Conservation (phyloP, 2,329 filamentous ascomycete species). For the Hirsutella minnesotensis region DNA sequence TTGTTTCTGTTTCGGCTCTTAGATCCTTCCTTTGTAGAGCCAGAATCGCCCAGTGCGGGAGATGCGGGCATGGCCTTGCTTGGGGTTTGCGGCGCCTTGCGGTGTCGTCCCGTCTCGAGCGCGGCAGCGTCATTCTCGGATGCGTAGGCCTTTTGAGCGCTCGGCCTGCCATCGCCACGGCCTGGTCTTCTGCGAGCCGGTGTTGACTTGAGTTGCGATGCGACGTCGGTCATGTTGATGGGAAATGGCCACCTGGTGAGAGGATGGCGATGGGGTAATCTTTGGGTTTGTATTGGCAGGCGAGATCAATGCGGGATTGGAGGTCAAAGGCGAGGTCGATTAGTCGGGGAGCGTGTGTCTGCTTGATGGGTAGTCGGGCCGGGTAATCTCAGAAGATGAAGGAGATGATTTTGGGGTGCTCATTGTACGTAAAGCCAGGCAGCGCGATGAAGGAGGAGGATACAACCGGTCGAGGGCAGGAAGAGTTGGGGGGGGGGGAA, state of each 20-base stretch:
- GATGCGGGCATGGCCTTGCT: conserved; percentile 27
- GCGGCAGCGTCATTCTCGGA: conserved; percentile 40
- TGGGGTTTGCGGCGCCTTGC: conserved; percentile 32
- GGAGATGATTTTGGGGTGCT: not conserved
- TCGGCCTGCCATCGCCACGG: conserved; percentile 27
- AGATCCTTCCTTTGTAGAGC: conserved; percentile 14
- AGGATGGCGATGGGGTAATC: not conserved
- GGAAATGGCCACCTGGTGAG: not conserved
- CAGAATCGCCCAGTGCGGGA: conserved; percentile 14
- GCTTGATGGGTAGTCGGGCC: no score
- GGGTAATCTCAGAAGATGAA: no score
- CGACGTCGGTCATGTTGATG: conserved; percentile 20
- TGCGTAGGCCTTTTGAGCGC: conserved; percentile 42
- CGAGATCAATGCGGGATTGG: no score
- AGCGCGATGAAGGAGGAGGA: not conserved
- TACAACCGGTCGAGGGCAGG: no score
- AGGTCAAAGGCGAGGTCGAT: no score
- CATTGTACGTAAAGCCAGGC: not conserved
- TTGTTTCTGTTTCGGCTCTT: conserved; percentile 20
- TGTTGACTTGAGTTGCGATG: conserved; percentile 20
- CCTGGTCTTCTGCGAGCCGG: conserved; percentile 24
- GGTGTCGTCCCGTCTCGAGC: conserved; percentile 19
- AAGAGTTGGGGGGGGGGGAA: no score
- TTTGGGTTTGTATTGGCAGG: not conserved
- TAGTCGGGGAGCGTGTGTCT: no score